phyloP scores from a whole-genome alignment of 1,284 basidiomycete genomes.

The Salmacisia buchloeana region DNA sequence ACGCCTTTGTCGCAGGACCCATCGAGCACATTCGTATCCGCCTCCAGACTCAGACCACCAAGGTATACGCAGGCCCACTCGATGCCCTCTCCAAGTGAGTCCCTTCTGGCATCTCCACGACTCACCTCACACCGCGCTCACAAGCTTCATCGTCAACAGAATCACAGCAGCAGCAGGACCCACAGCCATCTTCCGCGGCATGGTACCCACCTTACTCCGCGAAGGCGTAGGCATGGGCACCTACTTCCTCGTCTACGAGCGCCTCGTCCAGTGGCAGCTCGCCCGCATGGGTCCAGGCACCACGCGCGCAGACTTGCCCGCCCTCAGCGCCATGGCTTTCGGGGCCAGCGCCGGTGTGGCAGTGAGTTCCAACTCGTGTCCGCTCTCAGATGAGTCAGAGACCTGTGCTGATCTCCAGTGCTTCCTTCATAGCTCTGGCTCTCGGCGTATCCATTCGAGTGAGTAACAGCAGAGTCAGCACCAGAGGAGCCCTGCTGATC shows the following conservation, averaged over 20 bases:
- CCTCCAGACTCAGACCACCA: constrained; percentile 51
- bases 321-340: constrained; percentile 35
- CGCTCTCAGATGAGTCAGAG: constrained; percentile 68
- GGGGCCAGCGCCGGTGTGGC: constrained; percentile 36
- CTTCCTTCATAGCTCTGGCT: constrained; percentile 44
- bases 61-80: constrained; percentile 51
- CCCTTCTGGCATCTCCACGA: neutral
- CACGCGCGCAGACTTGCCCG: constrained; percentile 29
- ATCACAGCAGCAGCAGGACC: constrained; percentile 57
- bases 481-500: neutral
- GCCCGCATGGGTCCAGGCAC: constrained; percentile 37
- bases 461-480: constrained; percentile 9
- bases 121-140: constrained; percentile 2
- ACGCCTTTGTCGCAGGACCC: constrained; percentile 85
- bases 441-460: constrained; percentile 24
- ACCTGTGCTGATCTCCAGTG: constrained; percentile 56
- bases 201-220: constrained; percentile 79
- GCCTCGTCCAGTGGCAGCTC: constrained; percentile 75
- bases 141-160: constrained; percentile 10
- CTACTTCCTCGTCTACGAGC: constrained; percentile 82
- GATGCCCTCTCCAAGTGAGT: constrained; percentile 25
- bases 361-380: constrained; percentile 12
- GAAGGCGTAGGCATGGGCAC: constrained; percentile 59
- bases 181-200: constrained; percentile 81
- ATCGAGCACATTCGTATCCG: constrained; percentile 97